A percentile compares a stretch with the other conserved stretches of the same genome.
Conservation (phyloP, 495 filamentous ascomycete species). For the Xylaria longipes region DNA sequence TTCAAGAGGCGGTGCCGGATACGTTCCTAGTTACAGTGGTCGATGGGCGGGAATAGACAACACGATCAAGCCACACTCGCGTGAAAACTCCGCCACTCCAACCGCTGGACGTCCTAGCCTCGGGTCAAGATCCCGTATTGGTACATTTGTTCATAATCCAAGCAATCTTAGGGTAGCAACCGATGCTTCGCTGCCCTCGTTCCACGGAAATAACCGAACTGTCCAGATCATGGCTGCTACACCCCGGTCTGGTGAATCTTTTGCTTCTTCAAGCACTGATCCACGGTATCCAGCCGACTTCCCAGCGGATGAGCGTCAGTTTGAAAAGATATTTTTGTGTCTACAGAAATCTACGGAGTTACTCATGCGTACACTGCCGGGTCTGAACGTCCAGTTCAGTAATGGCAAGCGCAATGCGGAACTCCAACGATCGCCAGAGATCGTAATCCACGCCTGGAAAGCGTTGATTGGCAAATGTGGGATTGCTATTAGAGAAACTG, state of each 20-base stretch:
- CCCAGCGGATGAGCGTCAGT: constrained; percentile 75
- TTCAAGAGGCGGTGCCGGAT: constrained; percentile 53
- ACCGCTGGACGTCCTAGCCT: constrained; percentile 61
- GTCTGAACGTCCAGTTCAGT: constrained; percentile 67
- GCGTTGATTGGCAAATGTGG: constrained; percentile 70
- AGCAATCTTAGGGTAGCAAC: constrained; percentile 60
- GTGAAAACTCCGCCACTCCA: constrained; percentile 65
- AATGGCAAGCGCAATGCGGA: constrained; percentile 53
- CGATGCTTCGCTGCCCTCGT: constrained; percentile 49
- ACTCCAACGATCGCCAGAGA: constrained; percentile 49
- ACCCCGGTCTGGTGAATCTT: constrained; percentile 81
- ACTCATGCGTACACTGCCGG: constrained; percentile 69
- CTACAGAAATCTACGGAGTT: constrained; percentile 71
- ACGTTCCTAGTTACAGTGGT: constrained; percentile 30
- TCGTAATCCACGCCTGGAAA: constrained; percentile 70
- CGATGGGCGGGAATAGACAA: constrained; percentile 43
- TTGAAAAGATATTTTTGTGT: constrained; percentile 79
- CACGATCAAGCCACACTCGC: constrained; percentile 51
- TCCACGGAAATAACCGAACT: constrained; percentile 52
- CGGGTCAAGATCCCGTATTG: constrained; percentile 63
- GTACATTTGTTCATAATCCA: constrained; percentile 67
- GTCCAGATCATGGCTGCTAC: constrained; percentile 63
- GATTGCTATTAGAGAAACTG: constrained; percentile 68
- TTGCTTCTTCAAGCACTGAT: constrained; percentile 62
- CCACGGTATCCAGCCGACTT: constrained; percentile 59